Evolutionary conservation across 306 rosid species (phyloP), one percentile per base, ranked within the genome.

Genomic region (Quercus parvula): DNA sequence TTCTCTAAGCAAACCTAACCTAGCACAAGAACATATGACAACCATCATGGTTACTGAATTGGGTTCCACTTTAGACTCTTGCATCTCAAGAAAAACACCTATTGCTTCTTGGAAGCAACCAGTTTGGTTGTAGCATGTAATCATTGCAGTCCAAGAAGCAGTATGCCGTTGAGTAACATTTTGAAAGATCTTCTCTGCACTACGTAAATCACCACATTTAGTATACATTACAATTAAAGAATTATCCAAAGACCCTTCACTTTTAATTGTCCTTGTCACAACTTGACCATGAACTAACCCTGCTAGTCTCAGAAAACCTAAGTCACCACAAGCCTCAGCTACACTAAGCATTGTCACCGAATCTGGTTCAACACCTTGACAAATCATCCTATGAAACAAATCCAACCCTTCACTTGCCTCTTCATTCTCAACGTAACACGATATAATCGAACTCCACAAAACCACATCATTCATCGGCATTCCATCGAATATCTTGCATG

Each of bases 291-390:
- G 97, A 14, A 87, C 91, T 3, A 92, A 90, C 69, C 81, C 84
- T 0, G 85, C 97, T 52, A 86, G 74, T 83, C 87, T 82, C 71
- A 85, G 54, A 70, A 82, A 81, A 84, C 89, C 86, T 83, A 87
- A 64, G 71, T 86, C 90, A 57, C 89, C 94, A 84, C 97, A 92
- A 79, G 91, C 99, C 85, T 91, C 97, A 0, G 88, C 92, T 18
- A 90, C 67, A 22, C 90, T 63, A 14, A 90, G 89, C 88, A 94
- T 64, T 3, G 86, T 81, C 24, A 92, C 90, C 5, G 88, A 76
- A 80, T 92, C 98, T 31, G 91, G 92, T 17, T 72, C 81, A 86
- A 89, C 77, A 33, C 94, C 89, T 80, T 81, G 75, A 4, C 63
- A 83, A 56, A 91, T 77, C 99, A 92, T 91, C 79, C 19, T 19